Percentiles rank a stretch among this genome's conserved stretches.
phyloP scores from a whole-genome alignment of 257 asterid genomes.

The Mentha longifolia region DNA sequence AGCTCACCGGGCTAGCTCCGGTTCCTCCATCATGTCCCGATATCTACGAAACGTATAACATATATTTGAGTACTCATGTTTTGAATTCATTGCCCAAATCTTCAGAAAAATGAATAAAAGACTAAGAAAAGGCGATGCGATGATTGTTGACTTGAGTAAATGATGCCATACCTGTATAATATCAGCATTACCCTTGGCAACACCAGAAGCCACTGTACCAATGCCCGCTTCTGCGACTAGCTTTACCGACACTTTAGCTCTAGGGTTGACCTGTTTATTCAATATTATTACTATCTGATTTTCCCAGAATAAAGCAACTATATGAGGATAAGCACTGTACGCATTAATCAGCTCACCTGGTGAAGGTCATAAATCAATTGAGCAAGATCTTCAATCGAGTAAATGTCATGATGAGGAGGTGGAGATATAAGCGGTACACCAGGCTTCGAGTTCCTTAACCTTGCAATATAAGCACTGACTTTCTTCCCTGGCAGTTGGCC shows the following conservation, averaged over 20 bases:
- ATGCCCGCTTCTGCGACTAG: constrained; percentile 99
- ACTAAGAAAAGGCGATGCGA: not conserved
- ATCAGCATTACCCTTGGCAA: constrained; percentile 99
- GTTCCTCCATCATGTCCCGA: constrained; percentile 99
- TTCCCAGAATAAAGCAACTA: constrained; percentile 9
- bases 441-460: constrained; percentile 97
- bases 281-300: constrained; percentile 27
- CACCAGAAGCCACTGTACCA: constrained; percentile 99
- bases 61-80: constrained; percentile 24
- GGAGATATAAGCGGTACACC: constrained; percentile 99
- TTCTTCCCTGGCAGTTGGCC: constrained; percentile 99
- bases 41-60: constrained; percentile 55
- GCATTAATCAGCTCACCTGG: constrained; percentile 60
- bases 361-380: constrained; percentile 98
- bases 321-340: constrained; percentile 1
- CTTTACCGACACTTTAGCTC: constrained; percentile 95
- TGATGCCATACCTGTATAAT: constrained; percentile 73
- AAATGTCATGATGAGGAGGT: constrained; percentile 99
- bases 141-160: not conserved
- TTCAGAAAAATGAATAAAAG: constrained; percentile 3
- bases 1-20: constrained; percentile 99
- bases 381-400: constrained; percentile 99
- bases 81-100: constrained; percentile 1
- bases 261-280: constrained; percentile 83
- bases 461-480: constrained; percentile 98